These are phyloP conservation scores for Clonostachys solani DNA, from an alignment of 2,329 filamentous ascomycete species.

Conservation along the genomic window DNA sequence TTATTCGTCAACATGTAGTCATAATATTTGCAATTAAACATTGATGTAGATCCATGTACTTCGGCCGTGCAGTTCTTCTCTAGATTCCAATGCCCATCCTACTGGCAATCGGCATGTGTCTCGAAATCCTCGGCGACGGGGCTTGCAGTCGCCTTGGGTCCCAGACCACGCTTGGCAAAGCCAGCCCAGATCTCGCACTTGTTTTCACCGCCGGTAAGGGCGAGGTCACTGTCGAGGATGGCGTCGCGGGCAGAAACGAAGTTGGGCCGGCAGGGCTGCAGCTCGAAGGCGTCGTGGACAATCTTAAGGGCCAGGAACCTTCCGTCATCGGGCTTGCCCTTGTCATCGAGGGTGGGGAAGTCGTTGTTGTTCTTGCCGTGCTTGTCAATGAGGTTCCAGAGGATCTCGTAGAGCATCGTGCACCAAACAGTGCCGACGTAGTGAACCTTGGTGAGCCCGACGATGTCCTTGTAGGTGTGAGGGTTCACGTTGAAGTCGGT, in stretches of 20 bases:
- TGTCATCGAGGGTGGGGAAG: conserved; percentile 30
- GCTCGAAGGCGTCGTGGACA: conserved; percentile 44
- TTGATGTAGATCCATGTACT: no score
- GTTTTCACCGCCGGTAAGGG: conserved; percentile 46
- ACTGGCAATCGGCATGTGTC: conserved; percentile 8
- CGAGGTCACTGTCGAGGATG: conserved; percentile 49
- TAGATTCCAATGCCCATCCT: no score
- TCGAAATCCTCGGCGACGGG: conserved; percentile 23
- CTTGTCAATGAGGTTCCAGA: conserved; percentile 55
- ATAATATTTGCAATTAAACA: no score
- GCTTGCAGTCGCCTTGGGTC: conserved; percentile 22
- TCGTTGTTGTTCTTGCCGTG: conserved; percentile 41
- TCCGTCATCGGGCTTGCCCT: conserved; percentile 46
- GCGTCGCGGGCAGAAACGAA: conserved; percentile 48
- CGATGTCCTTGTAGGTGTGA: conserved; percentile 38
- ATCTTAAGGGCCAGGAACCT: conserved; percentile 47
- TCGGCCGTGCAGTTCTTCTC: no score
- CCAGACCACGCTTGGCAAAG: conserved; percentile 53
- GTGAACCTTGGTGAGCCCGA: conserved; percentile 34
- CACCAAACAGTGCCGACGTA: conserved; percentile 47
- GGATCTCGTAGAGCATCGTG: conserved; percentile 47
- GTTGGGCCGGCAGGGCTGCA: conserved; percentile 54
- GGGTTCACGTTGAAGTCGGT: conserved; percentile 46
- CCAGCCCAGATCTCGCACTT: conserved; percentile 47
- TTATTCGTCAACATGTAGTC: no score